Base-by-base conservation (phyloP, 208 protist genomes). In the Acanthamoeba sp. region DNA sequence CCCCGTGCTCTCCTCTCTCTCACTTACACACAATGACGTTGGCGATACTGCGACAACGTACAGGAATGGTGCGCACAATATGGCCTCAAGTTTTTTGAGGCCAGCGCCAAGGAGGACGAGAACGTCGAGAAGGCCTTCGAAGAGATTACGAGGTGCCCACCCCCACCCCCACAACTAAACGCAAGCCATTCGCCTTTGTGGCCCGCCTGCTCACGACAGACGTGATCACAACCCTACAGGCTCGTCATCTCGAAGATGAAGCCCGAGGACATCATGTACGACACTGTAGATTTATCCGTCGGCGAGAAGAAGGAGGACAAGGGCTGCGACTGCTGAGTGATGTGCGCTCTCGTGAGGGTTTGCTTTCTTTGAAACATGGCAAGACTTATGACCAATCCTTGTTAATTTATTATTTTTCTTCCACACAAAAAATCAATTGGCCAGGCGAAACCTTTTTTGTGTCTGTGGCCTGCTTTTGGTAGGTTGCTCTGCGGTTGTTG, bases 51-150 rank as follows among this genome's bases (percentile, higher is more conserved):
- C 22, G 14, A 64, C 52, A 18, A 55, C 22, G n/a, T 29, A 87
- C 16, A 94, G 52, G 40, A 88, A 29, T 76, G 34, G 66, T 93
- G 57, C 90, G 62, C 38, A 24, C 80, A 50, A 50, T 87, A 89
- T 20, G 66, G 66, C 6, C 57, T 95, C 20, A 57, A 42, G 40
- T 95, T 48, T n/a, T 87, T 95, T 40, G 95, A 96, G 94, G 90
- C 95, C 45, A 94, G 85, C 48, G 87, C 95, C 29, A 96, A 96
- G 89, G 95, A 96, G 29, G 94, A 55, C 7, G 42, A 69, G 36
- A 96, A 96, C 48, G 95, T 96, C 3, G 95, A 94, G 34, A 66
- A 95, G 57, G 95, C 95, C 55, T 96, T 96, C 50, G 57, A 93
- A 24, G 40, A 95, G 38, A 96, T 96, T 29, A 90, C 95, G 4